These are phyloP conservation scores for Capronia coronata DNA, from an alignment of 2,329 filamentous ascomycete genomes.

Conservation along the genomic window DNA sequence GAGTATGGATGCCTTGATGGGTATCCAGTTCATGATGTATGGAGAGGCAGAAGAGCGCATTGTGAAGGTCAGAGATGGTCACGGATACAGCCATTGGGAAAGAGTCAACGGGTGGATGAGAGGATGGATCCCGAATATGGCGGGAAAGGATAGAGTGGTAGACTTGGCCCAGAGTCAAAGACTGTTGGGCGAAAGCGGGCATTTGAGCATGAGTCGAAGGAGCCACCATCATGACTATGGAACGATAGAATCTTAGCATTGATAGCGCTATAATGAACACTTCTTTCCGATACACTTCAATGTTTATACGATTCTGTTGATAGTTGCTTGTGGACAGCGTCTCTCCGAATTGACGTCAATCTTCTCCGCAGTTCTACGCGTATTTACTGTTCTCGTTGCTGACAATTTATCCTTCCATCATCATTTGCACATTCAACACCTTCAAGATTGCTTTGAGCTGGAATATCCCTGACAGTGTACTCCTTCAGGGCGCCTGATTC, in stretches of 20 bases:
- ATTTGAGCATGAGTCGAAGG: conserved; percentile 17
- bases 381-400: not conserved
- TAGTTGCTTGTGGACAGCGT: too few relatives aligned
- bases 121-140: conserved; percentile 55
- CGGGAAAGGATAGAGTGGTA: conserved; percentile 35
- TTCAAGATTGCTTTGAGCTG: not conserved
- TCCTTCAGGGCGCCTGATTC: conserved; percentile 3
- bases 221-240: conserved; percentile 22
- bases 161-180: conserved; percentile 28
- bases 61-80: conserved; percentile 43
- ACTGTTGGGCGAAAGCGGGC: conserved; percentile 24
- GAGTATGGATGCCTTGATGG: conserved; percentile 55
- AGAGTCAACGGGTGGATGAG: conserved; percentile 59
- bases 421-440: not conserved
- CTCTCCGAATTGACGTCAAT: not conserved
- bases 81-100: conserved; percentile 46
- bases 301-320: not conserved
- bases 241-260: conserved; percentile 9
- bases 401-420: not conserved
- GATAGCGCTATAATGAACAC: conserved; percentile 3
- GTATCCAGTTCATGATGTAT: conserved; percentile 57
- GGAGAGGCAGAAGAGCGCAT: conserved; percentile 45
- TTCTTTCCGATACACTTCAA: not conserved
- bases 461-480: not conserved
- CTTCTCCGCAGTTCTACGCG: not conserved